These are phyloP conservation scores for Aeminium ludgeri DNA, from an alignment of 495 filamentous ascomycete genomes.

Conservation along the genomic window DNA sequence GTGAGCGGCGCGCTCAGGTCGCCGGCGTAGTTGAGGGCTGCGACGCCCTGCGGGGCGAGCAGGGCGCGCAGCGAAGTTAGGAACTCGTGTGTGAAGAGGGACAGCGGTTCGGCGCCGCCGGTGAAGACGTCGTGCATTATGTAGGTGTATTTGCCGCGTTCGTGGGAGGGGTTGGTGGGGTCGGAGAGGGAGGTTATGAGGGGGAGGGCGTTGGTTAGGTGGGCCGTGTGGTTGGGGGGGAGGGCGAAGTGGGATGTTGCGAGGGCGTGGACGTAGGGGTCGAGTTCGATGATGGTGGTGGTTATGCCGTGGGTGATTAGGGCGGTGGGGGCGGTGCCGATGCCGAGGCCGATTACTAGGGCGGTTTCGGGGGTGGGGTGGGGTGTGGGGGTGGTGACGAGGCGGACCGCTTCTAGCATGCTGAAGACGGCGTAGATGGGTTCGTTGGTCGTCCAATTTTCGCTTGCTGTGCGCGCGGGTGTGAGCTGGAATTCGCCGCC, in stretches of 20 bases:
- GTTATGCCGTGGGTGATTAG: slow-evolving; percentile 75
- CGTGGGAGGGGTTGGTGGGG: no score
- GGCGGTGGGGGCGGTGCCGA: slow-evolving; percentile 77
- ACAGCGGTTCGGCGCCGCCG: slow-evolving; percentile 70
- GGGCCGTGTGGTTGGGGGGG: slow-evolving; percentile 55
- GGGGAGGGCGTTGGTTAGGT: slow-evolving; percentile 71
- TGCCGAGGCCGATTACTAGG: slow-evolving; percentile 82
- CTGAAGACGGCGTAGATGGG: slow-evolving; percentile 86
- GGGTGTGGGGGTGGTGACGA: slow-evolving; percentile 33
- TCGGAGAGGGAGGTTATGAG: no score
- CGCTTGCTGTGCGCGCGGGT: slow-evolving; percentile 17
- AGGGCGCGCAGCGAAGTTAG: slow-evolving; percentile 47
- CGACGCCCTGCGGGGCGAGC: slow-evolving; percentile 60
- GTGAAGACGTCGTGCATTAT: slow-evolving; percentile 99
- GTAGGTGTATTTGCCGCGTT: slow-evolving; percentile 54
- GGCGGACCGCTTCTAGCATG: slow-evolving; percentile 77
- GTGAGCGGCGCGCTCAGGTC: slow-evolving; percentile 54
- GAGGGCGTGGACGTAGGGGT: slow-evolving; percentile 71
- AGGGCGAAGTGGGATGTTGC: slow-evolving; percentile 71
- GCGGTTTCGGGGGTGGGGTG: slow-evolving; percentile 55
- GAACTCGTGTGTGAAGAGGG: slow-evolving; percentile 77
- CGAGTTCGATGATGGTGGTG: slow-evolving; percentile 86
- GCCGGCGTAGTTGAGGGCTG: slow-evolving; percentile 97
- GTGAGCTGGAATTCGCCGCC: slow-evolving; percentile 81
- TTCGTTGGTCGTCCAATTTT: slow-evolving; percentile 39